Evolutionary conservation across 1,284 basidiomycete species (phyloP).

Genomic region (Cryptococcus sp.): DNA sequence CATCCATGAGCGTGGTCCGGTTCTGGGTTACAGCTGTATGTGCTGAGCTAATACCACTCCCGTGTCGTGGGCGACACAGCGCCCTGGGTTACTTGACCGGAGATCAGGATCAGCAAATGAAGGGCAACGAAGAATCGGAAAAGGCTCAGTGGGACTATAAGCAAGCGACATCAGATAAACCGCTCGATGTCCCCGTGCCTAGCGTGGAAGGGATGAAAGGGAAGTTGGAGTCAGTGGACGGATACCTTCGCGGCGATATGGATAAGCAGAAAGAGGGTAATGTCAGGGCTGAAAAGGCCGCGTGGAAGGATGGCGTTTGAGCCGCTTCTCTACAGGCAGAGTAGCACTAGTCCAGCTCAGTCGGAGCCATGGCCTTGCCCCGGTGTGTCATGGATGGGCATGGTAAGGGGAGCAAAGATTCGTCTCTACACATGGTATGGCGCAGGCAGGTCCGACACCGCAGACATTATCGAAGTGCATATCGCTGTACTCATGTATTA

Average conservation of each 20-base stretch:
- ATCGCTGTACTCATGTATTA: no score
- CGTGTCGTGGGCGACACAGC: constrained; percentile 16
- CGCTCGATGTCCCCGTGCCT: constrained; percentile 26
- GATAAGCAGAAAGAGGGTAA: constrained; percentile 51
- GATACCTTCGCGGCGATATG: constrained; percentile 47
- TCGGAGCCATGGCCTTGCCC: no score
- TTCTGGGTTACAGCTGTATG: no score
- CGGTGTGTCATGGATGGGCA: no score
- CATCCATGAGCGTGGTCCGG: no score
- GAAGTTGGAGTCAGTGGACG: constrained; percentile 45
- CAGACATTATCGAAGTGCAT: no score
- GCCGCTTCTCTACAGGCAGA: background rate
- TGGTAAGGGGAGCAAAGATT: no score
- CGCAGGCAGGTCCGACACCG: no score
- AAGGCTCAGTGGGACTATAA: constrained; percentile 47
- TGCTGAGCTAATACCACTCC: no score
- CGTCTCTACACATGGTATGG: no score
- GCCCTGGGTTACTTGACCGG: constrained; percentile 49
- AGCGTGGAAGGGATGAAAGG: constrained; percentile 41
- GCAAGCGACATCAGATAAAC: constrained; percentile 30
- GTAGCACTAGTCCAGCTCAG: no score
- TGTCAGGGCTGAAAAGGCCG: constrained; percentile 43
- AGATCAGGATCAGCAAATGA: constrained; percentile 40
- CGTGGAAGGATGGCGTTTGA: constrained; percentile 44
- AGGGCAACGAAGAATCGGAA: constrained; percentile 50